phyloP scores from a whole-genome alignment of 2,329 filamentous ascomycete genomes.

The Cytospora piceae region DNA sequence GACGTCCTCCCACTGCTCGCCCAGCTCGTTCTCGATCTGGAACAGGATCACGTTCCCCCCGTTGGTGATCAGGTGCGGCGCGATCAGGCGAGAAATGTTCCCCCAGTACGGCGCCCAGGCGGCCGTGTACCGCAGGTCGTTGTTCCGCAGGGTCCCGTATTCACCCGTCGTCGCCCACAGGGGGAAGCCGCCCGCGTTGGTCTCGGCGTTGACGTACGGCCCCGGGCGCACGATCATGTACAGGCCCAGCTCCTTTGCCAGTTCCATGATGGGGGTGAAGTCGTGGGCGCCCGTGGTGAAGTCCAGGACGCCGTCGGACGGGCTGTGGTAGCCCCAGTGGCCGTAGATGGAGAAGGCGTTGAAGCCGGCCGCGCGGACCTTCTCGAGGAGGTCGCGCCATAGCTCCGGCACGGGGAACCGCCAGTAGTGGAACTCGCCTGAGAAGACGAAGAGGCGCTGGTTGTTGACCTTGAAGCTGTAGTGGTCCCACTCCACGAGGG shows the following conservation, averaged over 20 bases:
- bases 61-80: conserved; percentile 58
- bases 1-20: conserved; percentile 47
- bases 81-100: conserved; percentile 53
- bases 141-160: conserved; percentile 56
- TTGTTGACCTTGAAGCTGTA: conserved; percentile 47
- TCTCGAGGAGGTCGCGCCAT: conserved; percentile 48
- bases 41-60: conserved; percentile 60
- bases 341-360: conserved; percentile 49
- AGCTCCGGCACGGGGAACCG: conserved; percentile 46
- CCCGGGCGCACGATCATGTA: conserved; percentile 62
- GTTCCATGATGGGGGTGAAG: conserved; percentile 54
- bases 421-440: conserved; percentile 50
- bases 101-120: conserved; percentile 60
- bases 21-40: conserved; percentile 62
- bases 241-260: conserved; percentile 57
- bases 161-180: conserved; percentile 65
- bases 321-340: conserved; percentile 47
- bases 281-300: conserved; percentile 58
- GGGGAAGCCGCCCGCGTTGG: conserved; percentile 64
- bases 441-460: conserved; percentile 47
- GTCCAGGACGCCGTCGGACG: conserved; percentile 43
- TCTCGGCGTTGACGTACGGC: conserved; percentile 67
- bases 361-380: conserved; percentile 48
- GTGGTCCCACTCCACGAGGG: conserved; percentile 41
- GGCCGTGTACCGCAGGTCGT: conserved; percentile 55